Percentiles rank a stretch among this genome's conserved stretches.
phyloP scores from a whole-genome alignment of 306 rosid species.

The Trichosanthes truncata region DNA sequence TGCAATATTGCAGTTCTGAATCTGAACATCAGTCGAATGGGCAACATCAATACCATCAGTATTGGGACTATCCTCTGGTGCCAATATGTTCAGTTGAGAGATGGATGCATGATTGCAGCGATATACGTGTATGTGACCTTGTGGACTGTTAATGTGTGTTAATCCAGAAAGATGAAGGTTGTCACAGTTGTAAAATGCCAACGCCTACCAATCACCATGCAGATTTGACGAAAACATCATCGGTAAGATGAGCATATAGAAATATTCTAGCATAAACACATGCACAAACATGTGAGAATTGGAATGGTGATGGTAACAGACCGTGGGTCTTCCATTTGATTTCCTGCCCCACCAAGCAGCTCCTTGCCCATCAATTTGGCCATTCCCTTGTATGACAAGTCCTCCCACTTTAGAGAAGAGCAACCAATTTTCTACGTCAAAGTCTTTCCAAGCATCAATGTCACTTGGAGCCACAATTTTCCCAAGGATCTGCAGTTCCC shows the following conservation, averaged over 20 bases:
- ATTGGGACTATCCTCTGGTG: conserved; percentile 20
- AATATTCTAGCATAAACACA: neutral
- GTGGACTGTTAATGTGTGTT: conserved; percentile 7
- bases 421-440: neutral
- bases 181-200: neutral
- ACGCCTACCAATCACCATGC: neutral
- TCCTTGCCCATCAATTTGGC: conserved; percentile 11
- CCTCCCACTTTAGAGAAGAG: neutral
- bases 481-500: conserved; percentile 6
- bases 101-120: conserved; percentile 6
- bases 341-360: conserved; percentile 9
- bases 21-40: neutral
- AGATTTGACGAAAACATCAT: neutral
- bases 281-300: neutral
- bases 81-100: neutral
- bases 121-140: neutral
- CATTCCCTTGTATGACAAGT: neutral
- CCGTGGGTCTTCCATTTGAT: neutral
- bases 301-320: neutral
- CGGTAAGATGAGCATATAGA: neutral
- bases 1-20: neutral
- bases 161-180: neutral
- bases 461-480: conserved; percentile 10
- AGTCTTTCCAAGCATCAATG: neutral
- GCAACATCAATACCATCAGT: conserved; percentile 16